phyloP scores from a whole-genome alignment of 495 filamentous ascomycete species.

The Penicillium manginii region DNA sequence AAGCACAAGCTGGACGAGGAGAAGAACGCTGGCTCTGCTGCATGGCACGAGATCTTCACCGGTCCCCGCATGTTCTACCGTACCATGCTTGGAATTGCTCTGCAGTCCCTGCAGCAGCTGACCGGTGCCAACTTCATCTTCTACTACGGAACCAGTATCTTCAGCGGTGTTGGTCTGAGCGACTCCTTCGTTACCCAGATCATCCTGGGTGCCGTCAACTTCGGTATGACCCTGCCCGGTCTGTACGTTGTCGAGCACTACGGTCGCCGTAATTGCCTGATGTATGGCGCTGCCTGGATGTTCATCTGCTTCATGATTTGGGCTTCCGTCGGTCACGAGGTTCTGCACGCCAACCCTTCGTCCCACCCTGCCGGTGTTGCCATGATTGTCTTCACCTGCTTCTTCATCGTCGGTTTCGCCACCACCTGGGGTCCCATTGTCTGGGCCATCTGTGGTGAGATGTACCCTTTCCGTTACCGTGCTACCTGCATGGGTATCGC shows the following conservation, averaged over 20 bases:
- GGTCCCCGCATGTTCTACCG: constrained; percentile 76
- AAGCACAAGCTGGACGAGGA: constrained; percentile 65
- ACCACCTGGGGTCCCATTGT: constrained; percentile 84
- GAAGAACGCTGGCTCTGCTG: constrained; percentile 53
- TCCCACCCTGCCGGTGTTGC: constrained; percentile 65
- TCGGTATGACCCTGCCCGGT: constrained; percentile 71
- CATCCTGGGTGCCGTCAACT: constrained; percentile 76
- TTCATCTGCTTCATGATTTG: constrained; percentile 75
- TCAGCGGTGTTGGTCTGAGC: constrained; percentile 66
- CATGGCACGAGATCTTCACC: constrained; percentile 70
- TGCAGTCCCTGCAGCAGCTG: constrained; percentile 75
- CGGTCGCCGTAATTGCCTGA: constrained; percentile 68
- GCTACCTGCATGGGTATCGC: constrained; percentile 75
- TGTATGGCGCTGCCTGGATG: constrained; percentile 70
- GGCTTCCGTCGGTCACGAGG: constrained; percentile 68
- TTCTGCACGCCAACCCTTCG: constrained; percentile 56
- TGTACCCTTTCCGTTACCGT: constrained; percentile 79
- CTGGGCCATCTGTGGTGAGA: constrained; percentile 79
- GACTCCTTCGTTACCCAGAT: constrained; percentile 75
- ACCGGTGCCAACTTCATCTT: constrained; percentile 82
- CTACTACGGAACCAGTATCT: constrained; percentile 79
- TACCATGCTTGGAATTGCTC: constrained; percentile 65
- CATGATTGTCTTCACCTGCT: constrained; percentile 77
- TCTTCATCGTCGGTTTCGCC: constrained; percentile 65
- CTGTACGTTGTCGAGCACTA: constrained; percentile 73